phyloP scores from a whole-genome alignment of 768 basidiomycete species.

The Podaxis sp. region DNA sequence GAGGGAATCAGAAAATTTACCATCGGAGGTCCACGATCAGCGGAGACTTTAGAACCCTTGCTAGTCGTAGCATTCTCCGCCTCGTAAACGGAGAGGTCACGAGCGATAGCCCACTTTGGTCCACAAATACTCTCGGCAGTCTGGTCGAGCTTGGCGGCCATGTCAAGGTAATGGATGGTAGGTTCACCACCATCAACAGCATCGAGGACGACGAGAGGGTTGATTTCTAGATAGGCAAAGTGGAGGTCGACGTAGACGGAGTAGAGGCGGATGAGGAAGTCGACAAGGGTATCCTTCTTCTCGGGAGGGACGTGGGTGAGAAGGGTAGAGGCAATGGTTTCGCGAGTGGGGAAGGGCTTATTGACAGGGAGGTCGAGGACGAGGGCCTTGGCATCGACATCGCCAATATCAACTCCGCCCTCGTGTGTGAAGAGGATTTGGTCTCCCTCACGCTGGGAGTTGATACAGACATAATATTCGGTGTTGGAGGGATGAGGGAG shows the following conservation, averaged over 20 bases:
- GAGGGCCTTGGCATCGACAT: constrained; percentile 96
- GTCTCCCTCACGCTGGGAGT: constrained; percentile 91
- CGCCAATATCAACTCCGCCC: constrained; percentile 97
- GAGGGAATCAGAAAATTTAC: constrained; percentile 35
- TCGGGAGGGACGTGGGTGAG: constrained; percentile 79
- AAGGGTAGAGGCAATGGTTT: constrained; percentile 71
- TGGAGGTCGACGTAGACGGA: constrained; percentile 98
- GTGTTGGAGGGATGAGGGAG: constrained; percentile 90
- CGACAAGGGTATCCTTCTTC: constrained; percentile 89
- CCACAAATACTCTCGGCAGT: constrained; percentile 98
- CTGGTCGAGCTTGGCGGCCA: constrained; percentile 99
- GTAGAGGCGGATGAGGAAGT: constrained; percentile 95
- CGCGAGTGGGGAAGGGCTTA: constrained; percentile 78
- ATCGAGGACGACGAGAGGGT: constrained; percentile 95
- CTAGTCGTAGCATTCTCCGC: constrained; percentile 37
- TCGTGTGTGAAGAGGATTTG: constrained; percentile 98
- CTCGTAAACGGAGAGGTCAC: constrained; percentile 81
- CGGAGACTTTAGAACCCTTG: constrained; percentile 57
- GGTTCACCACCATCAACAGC: constrained; percentile 64
- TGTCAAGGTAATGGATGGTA: constrained; percentile 93
- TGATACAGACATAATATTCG: constrained; percentile 99
- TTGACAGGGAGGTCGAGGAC: constrained; percentile 81
- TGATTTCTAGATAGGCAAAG: constrained; percentile 99
- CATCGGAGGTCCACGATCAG: constrained; percentile 98
- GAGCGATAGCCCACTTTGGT: constrained; percentile 97